These are phyloP conservation scores for Ambispora gerdemannii DNA, from an alignment of 192 early-diverging fungal genomes.

Conservation along the genomic window DNA sequence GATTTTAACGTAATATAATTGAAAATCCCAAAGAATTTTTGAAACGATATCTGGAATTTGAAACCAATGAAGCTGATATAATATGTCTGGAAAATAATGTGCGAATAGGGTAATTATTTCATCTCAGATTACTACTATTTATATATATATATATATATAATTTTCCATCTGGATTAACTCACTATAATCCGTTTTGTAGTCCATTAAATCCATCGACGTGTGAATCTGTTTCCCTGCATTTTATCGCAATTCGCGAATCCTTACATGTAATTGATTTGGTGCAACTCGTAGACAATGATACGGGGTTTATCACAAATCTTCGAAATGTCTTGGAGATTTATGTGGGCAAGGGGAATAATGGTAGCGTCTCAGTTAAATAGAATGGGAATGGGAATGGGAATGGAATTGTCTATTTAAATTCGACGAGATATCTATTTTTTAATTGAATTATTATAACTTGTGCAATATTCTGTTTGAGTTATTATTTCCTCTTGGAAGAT, in stretches of 20 bases:
- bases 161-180: too few relatives aligned
- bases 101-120: constrained; percentile 45
- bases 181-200: constrained; percentile 35
- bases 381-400: too few relatives aligned
- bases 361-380: too few relatives aligned
- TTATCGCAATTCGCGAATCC: constrained; percentile 57
- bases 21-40: constrained; percentile 48
- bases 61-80: constrained; percentile 58
- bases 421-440: too few relatives aligned
- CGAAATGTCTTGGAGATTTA: constrained; percentile 38
- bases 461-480: too few relatives aligned
- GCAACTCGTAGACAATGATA: constrained; percentile 57
- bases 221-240: constrained; percentile 53
- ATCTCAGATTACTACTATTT: too few relatives aligned
- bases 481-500: too few relatives aligned
- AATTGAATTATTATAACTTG: too few relatives aligned
- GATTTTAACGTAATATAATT: background rate
- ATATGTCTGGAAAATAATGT: constrained; percentile 60
- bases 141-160: too few relatives aligned
- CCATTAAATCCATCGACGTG: constrained; percentile 54
- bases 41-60: constrained; percentile 52
- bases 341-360: constrained; percentile 16
- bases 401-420: too few relatives aligned
- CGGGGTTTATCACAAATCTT: constrained; percentile 58
- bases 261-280: constrained; percentile 56